Percentiles rank a stretch among this genome's conserved stretches.
phyloP scores from a whole-genome alignment of 1,139 yeast genomes.

The Nakaseomyces uthaithaninus region DNA sequence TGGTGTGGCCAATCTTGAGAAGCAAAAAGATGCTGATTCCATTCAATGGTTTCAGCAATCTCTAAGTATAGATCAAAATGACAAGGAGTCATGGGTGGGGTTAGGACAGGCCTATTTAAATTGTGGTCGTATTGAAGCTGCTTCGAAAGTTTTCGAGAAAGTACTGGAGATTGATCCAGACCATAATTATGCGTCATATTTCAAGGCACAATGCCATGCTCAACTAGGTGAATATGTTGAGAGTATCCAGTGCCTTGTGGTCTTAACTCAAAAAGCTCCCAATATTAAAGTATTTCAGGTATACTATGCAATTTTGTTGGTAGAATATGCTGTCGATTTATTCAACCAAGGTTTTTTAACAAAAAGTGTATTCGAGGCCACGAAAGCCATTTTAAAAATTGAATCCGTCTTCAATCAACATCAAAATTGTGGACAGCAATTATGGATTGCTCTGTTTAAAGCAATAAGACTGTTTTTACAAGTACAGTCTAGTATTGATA shows the following conservation, averaged over 20 bases:
- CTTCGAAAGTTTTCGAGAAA: constrained; percentile 68
- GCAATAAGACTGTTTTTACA: constrained; percentile 39
- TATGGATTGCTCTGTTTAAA: constrained; percentile 48
- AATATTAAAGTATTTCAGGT: constrained; percentile 49
- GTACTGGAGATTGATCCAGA: constrained; percentile 47
- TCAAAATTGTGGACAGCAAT: constrained; percentile 35
- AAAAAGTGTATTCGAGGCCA: constrained; percentile 47
- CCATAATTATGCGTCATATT: constrained; percentile 56
- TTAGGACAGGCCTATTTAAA: constrained; percentile 85
- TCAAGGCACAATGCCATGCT: constrained; percentile 55
- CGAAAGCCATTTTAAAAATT: constrained; percentile 35
- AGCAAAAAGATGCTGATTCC: constrained; percentile 68
- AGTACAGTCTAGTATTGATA: constrained; percentile 39
- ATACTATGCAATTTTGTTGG: constrained; percentile 50
- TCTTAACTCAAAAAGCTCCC: constrained; percentile 40
- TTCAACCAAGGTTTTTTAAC: constrained; percentile 58
- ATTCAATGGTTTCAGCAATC: constrained; percentile 86
- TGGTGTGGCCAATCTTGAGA: constrained; percentile 70
- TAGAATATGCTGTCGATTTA: constrained; percentile 47
- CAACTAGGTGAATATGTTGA: constrained; percentile 44
- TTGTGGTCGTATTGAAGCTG: constrained; percentile 82
- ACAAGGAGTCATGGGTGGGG: constrained; percentile 82
- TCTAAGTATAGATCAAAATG: constrained; percentile 56
- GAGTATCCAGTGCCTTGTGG: constrained; percentile 37
- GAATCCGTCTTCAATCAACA: constrained; percentile 11